Evolutionary conservation across 495 filamentous ascomycete species (phyloP).

Genomic region (Bryoglossum gracile): DNA sequence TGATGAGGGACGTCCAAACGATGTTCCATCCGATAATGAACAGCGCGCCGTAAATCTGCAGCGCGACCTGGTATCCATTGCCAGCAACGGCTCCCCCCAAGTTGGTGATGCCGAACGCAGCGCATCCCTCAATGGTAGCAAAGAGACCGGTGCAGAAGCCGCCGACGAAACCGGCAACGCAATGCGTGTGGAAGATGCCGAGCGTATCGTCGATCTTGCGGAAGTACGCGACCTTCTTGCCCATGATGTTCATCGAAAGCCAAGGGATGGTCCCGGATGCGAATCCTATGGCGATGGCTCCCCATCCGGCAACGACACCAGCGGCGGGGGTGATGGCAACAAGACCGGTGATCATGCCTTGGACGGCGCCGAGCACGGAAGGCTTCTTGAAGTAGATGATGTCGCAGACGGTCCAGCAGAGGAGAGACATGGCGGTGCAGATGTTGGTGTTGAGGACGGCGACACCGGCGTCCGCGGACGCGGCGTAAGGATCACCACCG

Average conservation of each 20-base stretch:
- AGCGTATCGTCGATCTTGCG: conserved; percentile 45
- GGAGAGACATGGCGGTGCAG: conserved; percentile 43
- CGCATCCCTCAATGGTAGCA: conserved; percentile 42
- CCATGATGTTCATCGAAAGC: conserved; percentile 47
- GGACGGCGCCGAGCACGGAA: conserved; percentile 44
- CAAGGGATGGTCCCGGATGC: conserved; percentile 47
- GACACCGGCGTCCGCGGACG: conserved; percentile 47
- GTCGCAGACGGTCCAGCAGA: conserved; percentile 43
- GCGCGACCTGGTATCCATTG: conserved; percentile 47
- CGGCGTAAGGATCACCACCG: conserved; percentile 49
- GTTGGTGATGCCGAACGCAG: conserved; percentile 42
- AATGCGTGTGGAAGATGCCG: conserved; percentile 47
- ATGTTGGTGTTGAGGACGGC: conserved; percentile 53
- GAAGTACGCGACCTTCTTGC: conserved; percentile 38
- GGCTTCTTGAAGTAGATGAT: conserved; percentile 44
- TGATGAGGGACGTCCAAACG: conserved; percentile 46
- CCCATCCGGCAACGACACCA: conserved; percentile 50
- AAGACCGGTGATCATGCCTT: conserved; percentile 48
- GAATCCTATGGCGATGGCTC: conserved; percentile 43
- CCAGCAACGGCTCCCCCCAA: conserved; percentile 46
- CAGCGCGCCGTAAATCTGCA: conserved; percentile 41
- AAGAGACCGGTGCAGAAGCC: conserved; percentile 47
- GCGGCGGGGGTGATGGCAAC: conserved; percentile 51
- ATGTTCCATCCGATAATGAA: conserved; percentile 51
- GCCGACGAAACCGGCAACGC: conserved; percentile 45